Conservation (phyloP, 768 basidiomycete species). For the Termitomyces heimii region DNA sequence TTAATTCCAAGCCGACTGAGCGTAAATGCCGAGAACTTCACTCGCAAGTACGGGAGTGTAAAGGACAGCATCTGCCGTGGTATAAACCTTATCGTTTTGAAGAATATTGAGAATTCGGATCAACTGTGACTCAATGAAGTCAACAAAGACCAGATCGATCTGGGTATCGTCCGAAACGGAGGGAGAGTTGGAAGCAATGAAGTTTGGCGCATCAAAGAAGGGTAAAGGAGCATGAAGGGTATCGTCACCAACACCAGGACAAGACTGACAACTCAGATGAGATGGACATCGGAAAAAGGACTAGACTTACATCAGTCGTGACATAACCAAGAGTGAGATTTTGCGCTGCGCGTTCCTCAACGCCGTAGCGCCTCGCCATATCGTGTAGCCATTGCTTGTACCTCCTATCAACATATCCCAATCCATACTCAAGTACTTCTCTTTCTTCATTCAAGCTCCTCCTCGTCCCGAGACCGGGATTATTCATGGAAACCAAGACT, state of each 20-base stretch:
- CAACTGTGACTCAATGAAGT: slow-evolving; percentile 57
- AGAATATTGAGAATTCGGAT: slow-evolving; percentile 50
- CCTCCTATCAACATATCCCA: slow-evolving; percentile 2
- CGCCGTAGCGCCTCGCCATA: slow-evolving; percentile 38
- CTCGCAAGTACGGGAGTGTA: slow-evolving; percentile 41
- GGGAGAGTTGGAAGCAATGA: slow-evolving; percentile 53
- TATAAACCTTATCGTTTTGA: slow-evolving; percentile 48
- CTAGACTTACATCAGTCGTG: slow-evolving; percentile 27
- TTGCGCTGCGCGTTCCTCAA: slow-evolving; percentile 34
- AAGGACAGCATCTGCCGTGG: slow-evolving; percentile 39
- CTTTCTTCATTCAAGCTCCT: slow-evolving; percentile 22
- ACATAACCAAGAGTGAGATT: slow-evolving; percentile 74
- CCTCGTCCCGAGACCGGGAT: slow-evolving; percentile 13
- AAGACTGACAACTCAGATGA: slow-evolving; percentile 33
- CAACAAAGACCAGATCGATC: slow-evolving; percentile 72
- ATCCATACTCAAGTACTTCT: slow-evolving; percentile 18
- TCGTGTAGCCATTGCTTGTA: slow-evolving; percentile 46
- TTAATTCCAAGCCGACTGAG: slow-evolving; percentile 43
- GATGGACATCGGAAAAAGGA: background rate
- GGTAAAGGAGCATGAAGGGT: slow-evolving; percentile 57
- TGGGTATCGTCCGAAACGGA: slow-evolving; percentile 39
- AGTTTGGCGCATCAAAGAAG: slow-evolving; percentile 48
- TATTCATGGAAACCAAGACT: slow-evolving; percentile 50
- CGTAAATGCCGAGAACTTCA: slow-evolving; percentile 52
- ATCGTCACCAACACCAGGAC: slow-evolving; percentile 76